Conservation (phyloP, 2,329 filamentous ascomycete genomes). For the Incumbomyces delicatus region DNA sequence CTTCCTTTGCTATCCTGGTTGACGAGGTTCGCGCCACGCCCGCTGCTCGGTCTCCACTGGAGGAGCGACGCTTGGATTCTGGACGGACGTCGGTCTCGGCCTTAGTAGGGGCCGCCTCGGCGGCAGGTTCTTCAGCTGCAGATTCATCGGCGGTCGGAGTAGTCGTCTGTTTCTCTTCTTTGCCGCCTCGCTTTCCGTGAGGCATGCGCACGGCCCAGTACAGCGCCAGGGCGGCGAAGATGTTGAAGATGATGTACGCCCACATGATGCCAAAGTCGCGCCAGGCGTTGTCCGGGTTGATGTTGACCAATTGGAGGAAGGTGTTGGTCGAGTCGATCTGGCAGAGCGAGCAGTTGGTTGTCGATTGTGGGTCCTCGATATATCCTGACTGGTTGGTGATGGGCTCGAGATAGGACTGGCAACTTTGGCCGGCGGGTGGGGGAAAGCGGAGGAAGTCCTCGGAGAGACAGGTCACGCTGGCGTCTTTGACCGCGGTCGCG, state of each 20-base stretch:
- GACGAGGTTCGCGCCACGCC: too few relatives aligned
- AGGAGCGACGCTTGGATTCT: too few relatives aligned
- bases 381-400: constrained; percentile 44
- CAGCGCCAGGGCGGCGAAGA: constrained; percentile 46
- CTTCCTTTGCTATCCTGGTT: too few relatives aligned
- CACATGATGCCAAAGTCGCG: constrained; percentile 62
- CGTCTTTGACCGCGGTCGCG: constrained; percentile 59
- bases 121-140: too few relatives aligned
- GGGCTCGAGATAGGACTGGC: constrained; percentile 46
- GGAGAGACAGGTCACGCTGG: constrained; percentile 52
- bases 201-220: constrained; percentile 56
- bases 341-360: constrained; percentile 42
- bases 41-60: too few relatives aligned
- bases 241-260: constrained; percentile 57
- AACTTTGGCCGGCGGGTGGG: constrained; percentile 50
- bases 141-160: background rate
- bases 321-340: constrained; percentile 35
- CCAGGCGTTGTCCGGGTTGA: constrained; percentile 46
- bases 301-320: constrained; percentile 35
- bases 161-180: constrained; percentile 4
- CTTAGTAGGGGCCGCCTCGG: too few relatives aligned
- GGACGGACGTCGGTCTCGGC: too few relatives aligned
- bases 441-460: constrained; percentile 63
- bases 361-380: constrained; percentile 41
- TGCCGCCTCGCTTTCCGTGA: constrained; percentile 23